These are phyloP conservation scores for Xylaria sp. DNA, from an alignment of 2,329 filamentous ascomycete species.

Conservation along the genomic window DNA sequence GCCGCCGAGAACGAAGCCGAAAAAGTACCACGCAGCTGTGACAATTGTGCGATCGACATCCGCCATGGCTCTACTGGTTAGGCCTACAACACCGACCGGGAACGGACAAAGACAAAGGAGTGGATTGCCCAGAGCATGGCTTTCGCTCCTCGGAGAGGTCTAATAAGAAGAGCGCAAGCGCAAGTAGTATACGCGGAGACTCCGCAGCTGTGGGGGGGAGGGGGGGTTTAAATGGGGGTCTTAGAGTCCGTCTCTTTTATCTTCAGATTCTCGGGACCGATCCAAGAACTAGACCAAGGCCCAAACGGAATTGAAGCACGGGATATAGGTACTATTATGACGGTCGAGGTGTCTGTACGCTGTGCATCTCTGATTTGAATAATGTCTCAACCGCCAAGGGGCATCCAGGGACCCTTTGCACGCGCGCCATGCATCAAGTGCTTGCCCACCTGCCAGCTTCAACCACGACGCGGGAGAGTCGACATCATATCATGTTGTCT, in stretches of 20 bases:
- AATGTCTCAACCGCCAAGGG: conserved; percentile 9
- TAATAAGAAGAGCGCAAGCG: not conserved
- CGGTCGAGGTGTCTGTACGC: not conserved
- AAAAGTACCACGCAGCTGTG: conserved; percentile 29
- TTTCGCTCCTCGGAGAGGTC: not conserved
- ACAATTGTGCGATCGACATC: conserved; percentile 33
- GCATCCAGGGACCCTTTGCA: not conserved
- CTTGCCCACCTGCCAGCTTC: not conserved
- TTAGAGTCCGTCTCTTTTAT: no score
- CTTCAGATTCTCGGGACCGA: conserved; percentile 11
- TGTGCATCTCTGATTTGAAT: conserved; percentile 6
- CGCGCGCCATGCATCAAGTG: conserved; percentile 5
- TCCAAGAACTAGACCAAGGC: not conserved
- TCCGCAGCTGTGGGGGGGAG: no score
- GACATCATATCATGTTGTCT: conserved; percentile 24
- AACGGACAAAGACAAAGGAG: conserved; percentile 3
- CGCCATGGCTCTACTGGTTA: conserved; percentile 13
- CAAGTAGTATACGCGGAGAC: not conserved
- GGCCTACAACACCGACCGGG: conserved; percentile 2
- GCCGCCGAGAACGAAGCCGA: conserved; percentile 14
- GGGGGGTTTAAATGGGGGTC: no score
- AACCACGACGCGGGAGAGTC: conserved; percentile 5
- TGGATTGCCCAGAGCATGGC: not conserved
- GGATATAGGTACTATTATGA: conserved; percentile 8
- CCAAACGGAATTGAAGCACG: not conserved